Percentiles rank a stretch among this genome's conserved stretches.
Conservation (phyloP, 495 filamentous ascomycete genomes). For the Aspergillus heteromorphus region DNA sequence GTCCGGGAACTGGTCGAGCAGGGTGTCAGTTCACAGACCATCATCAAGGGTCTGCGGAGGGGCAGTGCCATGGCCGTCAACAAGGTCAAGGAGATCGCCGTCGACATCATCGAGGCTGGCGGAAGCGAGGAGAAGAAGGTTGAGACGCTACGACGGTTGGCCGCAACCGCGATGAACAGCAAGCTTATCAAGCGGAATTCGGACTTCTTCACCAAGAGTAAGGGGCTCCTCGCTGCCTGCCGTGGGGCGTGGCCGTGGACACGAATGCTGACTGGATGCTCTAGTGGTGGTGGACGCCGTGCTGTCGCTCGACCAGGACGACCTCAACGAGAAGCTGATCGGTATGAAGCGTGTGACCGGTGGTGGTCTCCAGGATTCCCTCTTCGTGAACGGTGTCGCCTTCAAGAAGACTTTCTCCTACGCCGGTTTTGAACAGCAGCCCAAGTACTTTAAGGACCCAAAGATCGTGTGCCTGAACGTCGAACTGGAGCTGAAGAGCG, state of each 20-base stretch:
- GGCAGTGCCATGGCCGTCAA: conserved; percentile 91
- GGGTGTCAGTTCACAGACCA: conserved; percentile 93
- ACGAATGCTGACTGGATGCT: conserved; percentile 11
- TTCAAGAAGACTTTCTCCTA: conserved; percentile 99
- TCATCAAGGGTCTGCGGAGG: conserved; percentile 91
- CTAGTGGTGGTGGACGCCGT: conserved; percentile 97
- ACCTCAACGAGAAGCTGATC: conserved; percentile 96
- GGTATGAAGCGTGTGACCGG: conserved; percentile 97
- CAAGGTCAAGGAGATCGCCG: conserved; percentile 96
- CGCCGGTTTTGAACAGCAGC: conserved; percentile 98
- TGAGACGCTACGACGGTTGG: conserved; percentile 84
- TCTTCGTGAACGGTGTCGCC: conserved; percentile 96
- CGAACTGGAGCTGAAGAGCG: conserved; percentile 93
- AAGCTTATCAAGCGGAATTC: conserved; percentile 98
- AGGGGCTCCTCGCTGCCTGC: conserved; percentile 18
- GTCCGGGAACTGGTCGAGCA: conserved; percentile 91
- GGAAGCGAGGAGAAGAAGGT: conserved; percentile 72
- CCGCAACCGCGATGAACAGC: conserved; percentile 97
- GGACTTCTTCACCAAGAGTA: conserved; percentile 96
- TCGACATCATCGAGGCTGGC: conserved; percentile 57
- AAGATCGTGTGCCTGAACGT: conserved; percentile 96
- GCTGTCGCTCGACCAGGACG: conserved; percentile 91
- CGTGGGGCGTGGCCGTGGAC: background rate
- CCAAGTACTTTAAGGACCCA: conserved; percentile 88
- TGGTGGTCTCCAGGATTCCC: conserved; percentile 91